Evolutionary conservation across 2,329 filamentous ascomycete genomes (phyloP), one percentile per base, ranked within the genome.

Genomic region (Beauveria rudraprayagi): DNA sequence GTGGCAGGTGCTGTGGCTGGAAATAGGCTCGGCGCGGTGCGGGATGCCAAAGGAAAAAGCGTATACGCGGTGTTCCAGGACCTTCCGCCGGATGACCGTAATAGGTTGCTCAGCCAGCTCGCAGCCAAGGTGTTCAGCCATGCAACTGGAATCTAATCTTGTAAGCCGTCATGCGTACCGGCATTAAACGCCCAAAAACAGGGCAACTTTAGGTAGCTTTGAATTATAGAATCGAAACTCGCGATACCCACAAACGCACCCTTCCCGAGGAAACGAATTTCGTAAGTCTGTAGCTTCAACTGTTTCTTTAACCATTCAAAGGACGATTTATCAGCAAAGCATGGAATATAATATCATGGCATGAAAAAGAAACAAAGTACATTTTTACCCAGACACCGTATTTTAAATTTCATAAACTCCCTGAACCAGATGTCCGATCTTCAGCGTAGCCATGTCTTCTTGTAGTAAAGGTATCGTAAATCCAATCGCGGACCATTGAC

Each of bases 1-100:
- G 74, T 97, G 43, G 93, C 93, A 0, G 94, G 94, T 3, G 91
- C 91, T 2, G 92, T 97, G 2, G 93, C 92, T 0, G 94, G 94
- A 11, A 97, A 97, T 75, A 78, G 92, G 56, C 76, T 97, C n/a
- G 94, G 94, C 1, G 90, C 91, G 7, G 84, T 99, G 22, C 81
- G 94, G 61, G 94, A 99, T 76, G 86, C 89, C 37, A 92, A 87
- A 75, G 92, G 92, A 24, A 97, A 97, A 86, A 96, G 91, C 70
- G 94, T 99, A 6, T 97, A 95, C 74, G 81, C 86, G 30, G 94
- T 97, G 17, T 97, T 93, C 72, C 86, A 91, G 79, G 90, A 96
- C 68, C 78, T 99, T 70, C 92, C 92, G 56, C 89, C 91, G 73
- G 81, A 81, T 56, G 92, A 96, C 70, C 89, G 91, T 70, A 86